A percentile compares a stretch with the other conserved stretches of the same genome.
Evolutionary conservation across 768 basidiomycete genomes (phyloP).

Genomic region (Lactarius tabidus): DNA sequence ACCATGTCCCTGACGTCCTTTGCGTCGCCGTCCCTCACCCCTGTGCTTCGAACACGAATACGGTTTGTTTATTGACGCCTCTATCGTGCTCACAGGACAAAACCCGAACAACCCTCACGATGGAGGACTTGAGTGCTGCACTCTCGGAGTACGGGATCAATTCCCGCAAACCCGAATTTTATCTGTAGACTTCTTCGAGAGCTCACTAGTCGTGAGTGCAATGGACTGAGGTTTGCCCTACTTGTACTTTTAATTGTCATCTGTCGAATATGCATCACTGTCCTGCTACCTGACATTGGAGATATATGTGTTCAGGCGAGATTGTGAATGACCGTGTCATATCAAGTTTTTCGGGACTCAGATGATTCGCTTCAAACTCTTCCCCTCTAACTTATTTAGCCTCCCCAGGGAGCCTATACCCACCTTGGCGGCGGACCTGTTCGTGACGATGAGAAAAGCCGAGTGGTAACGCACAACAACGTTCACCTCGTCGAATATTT

Average conservation of each 20-base stretch:
- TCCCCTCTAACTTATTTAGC: slow-evolving; percentile 28
- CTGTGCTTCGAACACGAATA: background rate
- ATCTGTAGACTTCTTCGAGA: slow-evolving; percentile 45
- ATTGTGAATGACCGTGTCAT: background rate
- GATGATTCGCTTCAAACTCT: background rate
- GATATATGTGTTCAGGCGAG: background rate
- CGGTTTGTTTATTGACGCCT: background rate
- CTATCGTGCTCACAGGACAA: slow-evolving; percentile 58
- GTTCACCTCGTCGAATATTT: slow-evolving; percentile 78
- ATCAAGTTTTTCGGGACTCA: background rate
- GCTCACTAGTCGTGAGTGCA: slow-evolving; percentile 6
- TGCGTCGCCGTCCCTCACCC: background rate
- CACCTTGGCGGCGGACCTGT: slow-evolving; percentile 65
- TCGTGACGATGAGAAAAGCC: background rate
- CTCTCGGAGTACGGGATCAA: slow-evolving; percentile 96
- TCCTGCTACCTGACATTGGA: background rate
- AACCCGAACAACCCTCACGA: slow-evolving; percentile 89
- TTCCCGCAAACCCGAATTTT: slow-evolving; percentile 91
- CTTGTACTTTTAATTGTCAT: slow-evolving; percentile 20
- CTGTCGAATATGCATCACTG: slow-evolving; percentile 13
- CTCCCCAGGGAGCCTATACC: slow-evolving; percentile 58
- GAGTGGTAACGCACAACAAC: background rate
- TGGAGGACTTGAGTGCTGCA: slow-evolving; percentile 94
- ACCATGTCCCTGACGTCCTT: background rate
- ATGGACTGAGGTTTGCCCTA: slow-evolving; percentile 12